A percentile compares a stretch with the other conserved stretches of the same genome.
These are phyloP conservation scores for Jaapia argillacea DNA, from an alignment of 768 basidiomycete species.

Conservation along the genomic window DNA sequence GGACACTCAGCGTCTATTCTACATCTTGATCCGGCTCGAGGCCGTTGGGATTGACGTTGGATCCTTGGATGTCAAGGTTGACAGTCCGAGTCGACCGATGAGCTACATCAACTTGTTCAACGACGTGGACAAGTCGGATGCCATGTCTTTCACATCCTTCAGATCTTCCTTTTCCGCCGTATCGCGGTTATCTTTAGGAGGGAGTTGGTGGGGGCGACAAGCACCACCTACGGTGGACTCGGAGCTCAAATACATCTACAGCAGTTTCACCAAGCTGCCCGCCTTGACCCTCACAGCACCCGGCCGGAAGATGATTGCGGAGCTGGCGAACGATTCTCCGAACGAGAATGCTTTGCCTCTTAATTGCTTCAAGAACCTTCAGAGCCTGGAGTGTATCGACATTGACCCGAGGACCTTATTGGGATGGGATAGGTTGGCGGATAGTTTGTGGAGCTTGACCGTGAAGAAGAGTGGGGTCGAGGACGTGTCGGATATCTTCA, in stretches of 20 bases:
- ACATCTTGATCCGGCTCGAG: slow-evolving; percentile 80
- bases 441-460: slow-evolving; percentile 62
- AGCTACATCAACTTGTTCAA: slow-evolving; percentile 56
- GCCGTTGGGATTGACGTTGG: slow-evolving; percentile 70
- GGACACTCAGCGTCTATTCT: slow-evolving; percentile 81
- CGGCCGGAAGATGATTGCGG: slow-evolving; percentile 52
- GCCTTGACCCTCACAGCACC: slow-evolving; percentile 62
- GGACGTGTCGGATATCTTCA: slow-evolving; percentile 69
- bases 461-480: slow-evolving; percentile 74
- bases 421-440: slow-evolving; percentile 76
- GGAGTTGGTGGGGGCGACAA: slow-evolving; percentile 59
- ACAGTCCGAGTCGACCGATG: slow-evolving; percentile 67
- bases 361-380: slow-evolving; percentile 77
- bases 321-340: slow-evolving; percentile 59
- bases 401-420: slow-evolving; percentile 75
- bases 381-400: slow-evolving; percentile 63
- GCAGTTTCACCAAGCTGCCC: slow-evolving; percentile 85
- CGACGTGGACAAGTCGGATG: slow-evolving; percentile 55
- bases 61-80: slow-evolving; percentile 67
- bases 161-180: slow-evolving; percentile 70
- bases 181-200: slow-evolving; percentile 64
- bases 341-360: slow-evolving; percentile 72
- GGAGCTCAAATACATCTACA: slow-evolving; percentile 82
- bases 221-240: slow-evolving; percentile 51
- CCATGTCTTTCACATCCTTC: slow-evolving; percentile 63